A percentile compares a stretch with the other conserved stretches of the same genome.
Conservation (phyloP, 306 rosid genomes). For the Vigna trinervia region DNA sequence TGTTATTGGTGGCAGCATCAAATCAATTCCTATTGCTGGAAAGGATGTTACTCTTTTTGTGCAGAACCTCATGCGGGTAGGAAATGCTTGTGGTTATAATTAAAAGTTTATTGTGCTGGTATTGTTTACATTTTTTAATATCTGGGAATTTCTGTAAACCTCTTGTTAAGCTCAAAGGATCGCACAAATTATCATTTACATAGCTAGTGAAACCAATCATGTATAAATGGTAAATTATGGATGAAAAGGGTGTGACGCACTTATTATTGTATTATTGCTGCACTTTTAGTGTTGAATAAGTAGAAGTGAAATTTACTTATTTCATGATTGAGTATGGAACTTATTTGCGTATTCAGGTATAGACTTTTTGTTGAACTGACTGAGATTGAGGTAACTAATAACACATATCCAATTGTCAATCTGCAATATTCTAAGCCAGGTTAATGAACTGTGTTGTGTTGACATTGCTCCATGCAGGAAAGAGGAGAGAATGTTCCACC, state of each 20-base stretch:
- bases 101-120: constrained; percentile 16
- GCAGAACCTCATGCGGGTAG: constrained; percentile 98
- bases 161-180: constrained; percentile 28
- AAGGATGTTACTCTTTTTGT: constrained; percentile 92
- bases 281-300: constrained; percentile 4
- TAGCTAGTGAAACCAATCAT: constrained; percentile 24
- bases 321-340: constrained; percentile 7
- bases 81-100: constrained; percentile 39
- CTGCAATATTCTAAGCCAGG: constrained; percentile 26
- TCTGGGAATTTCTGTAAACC: constrained; percentile 6
- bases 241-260: constrained; percentile 25
- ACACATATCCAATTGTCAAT: constrained; percentile 30
- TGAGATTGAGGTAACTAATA: constrained; percentile 35
- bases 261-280: background rate
- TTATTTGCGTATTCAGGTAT: constrained; percentile 13
- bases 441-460: constrained; percentile 45
- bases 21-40: constrained; percentile 91
- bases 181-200: constrained; percentile 2
- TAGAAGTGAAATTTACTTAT: background rate
- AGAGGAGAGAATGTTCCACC: constrained; percentile 99
- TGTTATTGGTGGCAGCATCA: constrained; percentile 98
- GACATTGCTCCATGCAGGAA: constrained; percentile 68
- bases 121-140: constrained; percentile 24
- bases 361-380: background rate
- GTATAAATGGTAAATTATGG: constrained; percentile 9